These are phyloP conservation scores for Taphrina deformans DNA, from an alignment of 1,139 yeast species.

Conservation along the genomic window DNA sequence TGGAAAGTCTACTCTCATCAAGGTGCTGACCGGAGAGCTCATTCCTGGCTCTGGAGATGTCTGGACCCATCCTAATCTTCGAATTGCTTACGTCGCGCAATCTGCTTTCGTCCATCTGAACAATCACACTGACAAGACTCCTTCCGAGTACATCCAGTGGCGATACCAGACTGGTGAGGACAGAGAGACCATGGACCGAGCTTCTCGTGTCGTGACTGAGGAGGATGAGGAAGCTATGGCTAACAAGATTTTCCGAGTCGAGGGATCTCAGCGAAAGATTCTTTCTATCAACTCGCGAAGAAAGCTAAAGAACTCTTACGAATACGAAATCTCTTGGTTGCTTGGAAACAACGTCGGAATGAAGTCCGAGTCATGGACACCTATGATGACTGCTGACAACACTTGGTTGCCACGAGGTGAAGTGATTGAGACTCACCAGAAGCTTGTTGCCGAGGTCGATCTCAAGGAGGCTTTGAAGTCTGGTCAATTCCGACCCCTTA, in stretches of 20 bases:
- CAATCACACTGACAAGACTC: conserved; percentile 97
- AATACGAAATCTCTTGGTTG: conserved; percentile 95
- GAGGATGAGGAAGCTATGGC: conserved; percentile 92
- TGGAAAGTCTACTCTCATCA: conserved; percentile 96
- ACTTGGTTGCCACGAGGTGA: conserved; percentile 99
- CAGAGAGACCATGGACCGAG: conserved; percentile 99
- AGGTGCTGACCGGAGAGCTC: conserved; percentile 93
- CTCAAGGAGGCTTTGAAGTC: conserved; percentile 99
- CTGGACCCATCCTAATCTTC: conserved; percentile 98
- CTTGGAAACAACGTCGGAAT: conserved; percentile 98
- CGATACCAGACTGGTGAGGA: conserved; percentile 99
- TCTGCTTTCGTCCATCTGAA: conserved; percentile 99
- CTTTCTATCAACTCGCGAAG: conserved; percentile 94
- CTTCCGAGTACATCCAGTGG: conserved; percentile 99
- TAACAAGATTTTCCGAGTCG: conserved; percentile 97
- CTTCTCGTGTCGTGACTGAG: conserved; percentile 97
- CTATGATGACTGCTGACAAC: conserved; percentile 99
- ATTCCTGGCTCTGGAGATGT: conserved; percentile 98
- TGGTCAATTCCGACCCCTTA: conserved; percentile 99
- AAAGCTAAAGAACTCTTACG: conserved; percentile 99
- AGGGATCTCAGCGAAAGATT: conserved; percentile 97
- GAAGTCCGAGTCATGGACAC: conserved; percentile 99
- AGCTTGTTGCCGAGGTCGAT: conserved; percentile 99
- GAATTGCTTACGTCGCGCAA: conserved; percentile 99
- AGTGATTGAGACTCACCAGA: conserved; percentile 95